Evolutionary conservation across 1,139 yeast species (phyloP), one percentile per base, ranked within the genome.

Genomic region (Suhomyces wounanorum): DNA sequence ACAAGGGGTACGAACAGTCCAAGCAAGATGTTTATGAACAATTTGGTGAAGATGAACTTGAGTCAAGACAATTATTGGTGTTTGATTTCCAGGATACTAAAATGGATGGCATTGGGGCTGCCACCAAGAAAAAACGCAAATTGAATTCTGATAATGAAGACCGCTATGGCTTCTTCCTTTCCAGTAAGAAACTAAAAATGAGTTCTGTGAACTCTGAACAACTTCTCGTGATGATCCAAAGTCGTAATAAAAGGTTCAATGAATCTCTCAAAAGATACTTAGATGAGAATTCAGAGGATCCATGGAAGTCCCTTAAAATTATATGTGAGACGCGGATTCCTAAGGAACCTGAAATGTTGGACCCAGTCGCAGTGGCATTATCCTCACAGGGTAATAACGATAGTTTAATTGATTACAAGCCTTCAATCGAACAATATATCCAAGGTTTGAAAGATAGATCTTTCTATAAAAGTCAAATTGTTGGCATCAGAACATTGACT

Each of bases 61-160:
- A 48, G 21, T 48, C 52, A 13, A 72, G 71, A 35, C 90, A 85
- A 57, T 60, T 89, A 3, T 71, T 91, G 26, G 75, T 90, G 1
- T 87, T 91, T 64, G 96, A 88, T 60, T 89, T 91, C 64, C 75
- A 82, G 17, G 97, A 91, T 66, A 89, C 90, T 31, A 70, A 72
- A 45, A 58, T 75, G 2, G 75, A 75, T 52, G 73, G 78, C 2
- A 69, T 76, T 18, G 79, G 75, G 1, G 57, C 63, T 0, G 64
- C 69, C 1, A 52, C 63, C 1, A 58, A 65, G 38, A 59, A 59
- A 31, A 55, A 66, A 52, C 55, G 60, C 45, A 57, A 59, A 47
- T 37, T 35, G 16, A 35, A 35, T 11, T 16, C 55, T 11, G 49
- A 44, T 7, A 46, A 52, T 13, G 62, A 57, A 8, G 46, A 43